Percentiles rank a stretch among this genome's conserved stretches.
Evolutionary conservation across 768 basidiomycete genomes (phyloP).

Genomic region (Ramaria rubella): DNA sequence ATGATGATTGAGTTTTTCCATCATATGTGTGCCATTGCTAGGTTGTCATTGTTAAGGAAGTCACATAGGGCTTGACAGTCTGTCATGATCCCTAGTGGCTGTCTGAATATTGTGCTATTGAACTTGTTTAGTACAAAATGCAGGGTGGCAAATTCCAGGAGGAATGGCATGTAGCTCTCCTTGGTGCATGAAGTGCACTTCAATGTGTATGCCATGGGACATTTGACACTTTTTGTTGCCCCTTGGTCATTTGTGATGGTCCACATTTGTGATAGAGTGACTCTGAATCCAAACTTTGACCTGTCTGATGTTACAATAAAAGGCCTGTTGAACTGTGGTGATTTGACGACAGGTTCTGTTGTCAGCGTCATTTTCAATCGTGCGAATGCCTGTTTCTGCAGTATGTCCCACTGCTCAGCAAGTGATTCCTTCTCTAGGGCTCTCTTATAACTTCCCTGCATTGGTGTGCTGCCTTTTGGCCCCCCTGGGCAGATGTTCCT

Average conservation of each 20-base stretch:
- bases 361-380: constrained; percentile 27
- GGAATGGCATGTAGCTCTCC: not conserved
- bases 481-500: constrained; percentile 14
- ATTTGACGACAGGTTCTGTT: constrained; percentile 15
- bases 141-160: not conserved
- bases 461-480: constrained; percentile 9
- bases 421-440: constrained; percentile 20
- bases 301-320: no score
- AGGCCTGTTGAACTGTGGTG: no score
- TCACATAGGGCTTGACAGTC: not conserved
- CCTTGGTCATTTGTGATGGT: not conserved
- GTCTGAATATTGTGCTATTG: not conserved
- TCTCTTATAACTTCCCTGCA: constrained; percentile 21
- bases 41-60: not conserved
- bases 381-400: constrained; percentile 22
- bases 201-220: not conserved
- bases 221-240: not conserved
- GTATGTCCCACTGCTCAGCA: constrained; percentile 13
- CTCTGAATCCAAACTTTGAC: no score
- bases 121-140: not conserved
- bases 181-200: not conserved
- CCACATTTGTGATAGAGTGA: no score
- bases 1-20: not conserved
- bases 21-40: not conserved
- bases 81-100: not conserved